Evolutionary conservation across 176 grass and related monocot species (phyloP), one percentile per base, ranked within the genome.

Genomic region (Lolium perenne): DNA sequence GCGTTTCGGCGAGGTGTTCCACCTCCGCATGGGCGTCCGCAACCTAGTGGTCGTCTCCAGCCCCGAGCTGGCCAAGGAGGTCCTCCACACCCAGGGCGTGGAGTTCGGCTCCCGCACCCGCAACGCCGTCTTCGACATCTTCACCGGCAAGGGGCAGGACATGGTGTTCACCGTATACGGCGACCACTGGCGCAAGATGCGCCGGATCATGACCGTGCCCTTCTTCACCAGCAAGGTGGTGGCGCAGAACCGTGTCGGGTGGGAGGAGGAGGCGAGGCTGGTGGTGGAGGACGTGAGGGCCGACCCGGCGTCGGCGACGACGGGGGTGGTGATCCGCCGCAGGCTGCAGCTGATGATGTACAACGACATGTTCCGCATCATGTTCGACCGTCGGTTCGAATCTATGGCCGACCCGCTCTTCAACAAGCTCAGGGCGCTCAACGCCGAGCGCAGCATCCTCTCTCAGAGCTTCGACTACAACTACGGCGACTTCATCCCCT

Each of bases 141-240:
- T 97, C 86, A 97, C 95, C 7, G 92, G 90, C 0, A 65, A 94
- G 11, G 95, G 95, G 0, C 95, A 92, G 86, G 95, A 97, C 90
- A 97, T 97, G 95, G 92, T 94, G 49, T 97, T 97, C 90, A 97
- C 95, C 41, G 92, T 91, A 35, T 97, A 94, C 81, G 90, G 90
- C 60, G 92, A 97, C 84, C 95, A 94, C 92, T 97, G 92, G 95
- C 92, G 92, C 74, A 97, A 92, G 86, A 97, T 97, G 95, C 86
- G 95, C 3, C 86, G 95, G 55, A 91, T 97, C 86, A 93, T 97
- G 95, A 97, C 92, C 5, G 92, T 91, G 58, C 92, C 95, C 5
- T 97, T 97, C 88, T 94, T 97, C 88, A 97, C 95, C 67, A 86
- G 54, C 90, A 97, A 94, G 88, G 95, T 94, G 18, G 92, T 97